phyloP scores from a whole-genome alignment of 1,139 yeast species.

The Sugiyamaella paludigena region DNA sequence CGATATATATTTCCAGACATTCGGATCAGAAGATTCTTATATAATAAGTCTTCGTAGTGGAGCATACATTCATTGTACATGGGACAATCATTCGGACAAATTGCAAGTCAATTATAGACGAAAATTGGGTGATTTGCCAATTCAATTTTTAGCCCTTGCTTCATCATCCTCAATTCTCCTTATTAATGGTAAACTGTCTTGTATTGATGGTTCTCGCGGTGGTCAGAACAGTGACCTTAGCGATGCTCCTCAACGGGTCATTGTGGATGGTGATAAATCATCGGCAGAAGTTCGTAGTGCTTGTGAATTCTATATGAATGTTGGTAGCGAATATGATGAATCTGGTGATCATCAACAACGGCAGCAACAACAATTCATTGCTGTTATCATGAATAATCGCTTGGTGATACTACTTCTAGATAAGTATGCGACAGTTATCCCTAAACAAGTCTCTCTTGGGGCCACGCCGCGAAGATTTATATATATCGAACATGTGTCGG shows the following conservation, averaged over 20 bases:
- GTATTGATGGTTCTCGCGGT: background rate
- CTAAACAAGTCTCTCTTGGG: conserved; percentile 40
- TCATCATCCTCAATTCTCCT: background rate
- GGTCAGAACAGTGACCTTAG: background rate
- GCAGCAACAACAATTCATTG: conserved; percentile 25
- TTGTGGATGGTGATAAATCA: conserved; percentile 7
- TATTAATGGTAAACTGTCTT: conserved; percentile 7
- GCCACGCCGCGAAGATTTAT: conserved; percentile 43
- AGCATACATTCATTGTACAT: conserved; percentile 31
- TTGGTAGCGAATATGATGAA: background rate
- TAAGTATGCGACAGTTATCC: conserved; percentile 23
- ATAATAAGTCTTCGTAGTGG: conserved; percentile 29
- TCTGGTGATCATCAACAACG: conserved; percentile 3
- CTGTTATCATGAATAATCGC: conserved; percentile 52
- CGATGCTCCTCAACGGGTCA: conserved; percentile 6
- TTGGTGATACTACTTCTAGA: conserved; percentile 42
- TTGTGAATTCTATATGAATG: conserved; percentile 9
- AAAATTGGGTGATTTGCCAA: conserved; percentile 24
- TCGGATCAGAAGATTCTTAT: conserved; percentile 21
- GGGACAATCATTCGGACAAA: conserved; percentile 25
- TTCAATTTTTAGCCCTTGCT: conserved; percentile 5
- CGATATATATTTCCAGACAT: conserved; percentile 7
- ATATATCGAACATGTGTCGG: conserved; percentile 38
- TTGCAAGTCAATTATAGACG: conserved; percentile 19
- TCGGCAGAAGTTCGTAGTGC: conserved; percentile 7